Percentiles rank a stretch among this genome's conserved stretches.
Evolutionary conservation across 768 basidiomycete genomes (phyloP).

Genomic region (Rhizopogon rudus): DNA sequence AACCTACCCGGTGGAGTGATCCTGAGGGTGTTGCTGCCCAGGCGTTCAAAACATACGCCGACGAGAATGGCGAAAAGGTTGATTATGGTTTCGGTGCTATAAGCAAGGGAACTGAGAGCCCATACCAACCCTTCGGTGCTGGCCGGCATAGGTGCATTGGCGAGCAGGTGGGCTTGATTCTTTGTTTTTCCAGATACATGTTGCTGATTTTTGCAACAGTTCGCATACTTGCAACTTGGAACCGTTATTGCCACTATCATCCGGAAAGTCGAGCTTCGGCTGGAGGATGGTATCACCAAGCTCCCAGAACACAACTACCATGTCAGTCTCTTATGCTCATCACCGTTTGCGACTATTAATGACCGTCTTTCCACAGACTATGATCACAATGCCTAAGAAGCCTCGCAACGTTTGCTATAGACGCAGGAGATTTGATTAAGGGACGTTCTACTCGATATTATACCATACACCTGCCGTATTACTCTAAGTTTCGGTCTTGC

Average conservation of each 20-base stretch:
- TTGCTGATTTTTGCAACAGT: slow-evolving; percentile 39
- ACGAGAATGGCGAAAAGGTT: slow-evolving; percentile 80
- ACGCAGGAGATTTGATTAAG: slow-evolving; percentile 52
- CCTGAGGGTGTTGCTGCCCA: slow-evolving; percentile 75
- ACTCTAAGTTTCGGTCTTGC: slow-evolving; percentile 1
- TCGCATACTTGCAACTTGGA: slow-evolving; percentile 92
- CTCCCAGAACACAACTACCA: slow-evolving; percentile 89
- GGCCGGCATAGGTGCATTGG: slow-evolving; percentile 95
- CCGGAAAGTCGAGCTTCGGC: slow-evolving; percentile 67
- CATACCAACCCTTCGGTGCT: slow-evolving; percentile 97
- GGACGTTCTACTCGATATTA: background rate
- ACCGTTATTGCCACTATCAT: slow-evolving; percentile 77
- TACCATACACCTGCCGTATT: slow-evolving; percentile 1
- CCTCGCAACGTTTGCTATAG: slow-evolving; percentile 64
- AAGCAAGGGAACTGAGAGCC: slow-evolving; percentile 93
- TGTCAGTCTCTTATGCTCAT: slow-evolving; percentile 41
- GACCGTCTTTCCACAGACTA: slow-evolving; percentile 50
- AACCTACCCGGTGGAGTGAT: slow-evolving; percentile 84
- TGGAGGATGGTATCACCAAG: slow-evolving; percentile 41
- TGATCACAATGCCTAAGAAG: slow-evolving; percentile 86
- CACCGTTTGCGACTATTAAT: background rate
- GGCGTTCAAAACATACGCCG: slow-evolving; percentile 71
- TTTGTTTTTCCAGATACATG: background rate
- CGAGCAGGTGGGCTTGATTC: slow-evolving; percentile 54
- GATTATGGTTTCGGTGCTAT: slow-evolving; percentile 97